Base-by-base conservation (phyloP, 2,329 filamentous ascomycete genomes). In the Beauveria scarabaeidicola region DNA sequence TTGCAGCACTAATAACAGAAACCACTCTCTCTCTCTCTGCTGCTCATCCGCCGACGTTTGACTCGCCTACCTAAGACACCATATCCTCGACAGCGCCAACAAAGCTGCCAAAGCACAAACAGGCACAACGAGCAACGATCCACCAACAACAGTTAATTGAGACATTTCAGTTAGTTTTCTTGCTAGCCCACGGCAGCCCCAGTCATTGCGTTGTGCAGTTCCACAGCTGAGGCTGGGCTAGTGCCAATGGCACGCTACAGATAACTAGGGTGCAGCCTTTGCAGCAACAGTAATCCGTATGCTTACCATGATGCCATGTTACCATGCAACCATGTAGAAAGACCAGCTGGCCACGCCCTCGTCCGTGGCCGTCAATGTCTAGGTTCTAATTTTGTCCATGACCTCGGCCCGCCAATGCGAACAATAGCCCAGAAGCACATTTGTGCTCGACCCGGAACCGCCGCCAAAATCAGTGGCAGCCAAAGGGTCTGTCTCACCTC, bases 181-280 rank as follows among this genome's bases (percentile, higher is more conserved):
- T 36, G 32, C 32, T 36, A 36, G 32, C 11, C 32, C 32, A 36
- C 32, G 32, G 32, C 32, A 36, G 32, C 32, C 32, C 32, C 32
- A 36, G 32, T 36, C 32, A 36, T 36, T 36, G 29, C 29, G 29
- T 11, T 32, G 29, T 40, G 54, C n/a, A 36, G 54, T 51, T 50
- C 54, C 54, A 58, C 54, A 58, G 46, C 54, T 58, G 54, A 58
- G 54, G 44, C 54, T 58, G 54, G 32, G 32, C 36, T 32, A 27
- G n/a, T 19, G 21, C 9, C 11, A n/a, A 48, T 21, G 8, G 29
- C n/a, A 11, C 21, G 21, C 17, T 25, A 43, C 38, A 54, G 36
- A n/a, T 7, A n/a, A n/a, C n/a, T n/a, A n/a, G 8, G 40, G 19
- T 15, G 23, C 51, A 41, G 36, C 51, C 19, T 19, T 43, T 38